Base-by-base conservation (phyloP, 345 rosid species). In the Eucalyptus polyanthemos region DNA sequence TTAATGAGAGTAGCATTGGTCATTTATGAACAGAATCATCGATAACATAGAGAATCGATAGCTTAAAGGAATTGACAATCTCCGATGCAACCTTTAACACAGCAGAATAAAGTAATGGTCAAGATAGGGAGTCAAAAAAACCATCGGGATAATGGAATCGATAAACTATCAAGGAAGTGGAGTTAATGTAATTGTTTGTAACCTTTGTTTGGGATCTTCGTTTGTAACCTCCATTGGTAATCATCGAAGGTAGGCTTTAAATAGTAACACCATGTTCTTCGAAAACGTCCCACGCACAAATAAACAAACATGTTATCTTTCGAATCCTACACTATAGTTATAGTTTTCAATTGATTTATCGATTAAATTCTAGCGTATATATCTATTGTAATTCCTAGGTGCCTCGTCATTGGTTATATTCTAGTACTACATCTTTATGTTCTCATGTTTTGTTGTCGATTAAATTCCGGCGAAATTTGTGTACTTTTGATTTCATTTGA, bases 61-160 rank as follows among this genome's bases (percentile, higher is more conserved):
- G 3, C 76, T 65, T 56, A 17, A 17, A 9, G 44, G 14, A 10
- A 21, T 72, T 37, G 3, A 69, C 7, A 69, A 34, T 69, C 13
- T 72, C 2, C 2, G 1, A 72, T 5, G 44, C 81, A 76, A 19
- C 44, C 45, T 11, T 37, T 40, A 72, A 37, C 12, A 22, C 3
- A 0, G 7, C 21, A 21, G 0, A 69, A 34, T 34, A 16, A 34
- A 31, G 24, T 3, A 72, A 72, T 21, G 13, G 14, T 72, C 13
- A 34, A 72, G 44, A 19, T 19, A 72, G 24, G 24, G 37, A 14
- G 37, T 14, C 5, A 13, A 14, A 27, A 13, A 60, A 27, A 60
- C 9, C 16, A 1, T n/a, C 1, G 7, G 16, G 3, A 29, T n/a
- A 29, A 29, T 29, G 16, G 34, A 62, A 14, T 62, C 0, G 8